Evolutionary conservation across 306 rosid species (phyloP).

Genomic region (Astragalus glycyphyllos): DNA sequence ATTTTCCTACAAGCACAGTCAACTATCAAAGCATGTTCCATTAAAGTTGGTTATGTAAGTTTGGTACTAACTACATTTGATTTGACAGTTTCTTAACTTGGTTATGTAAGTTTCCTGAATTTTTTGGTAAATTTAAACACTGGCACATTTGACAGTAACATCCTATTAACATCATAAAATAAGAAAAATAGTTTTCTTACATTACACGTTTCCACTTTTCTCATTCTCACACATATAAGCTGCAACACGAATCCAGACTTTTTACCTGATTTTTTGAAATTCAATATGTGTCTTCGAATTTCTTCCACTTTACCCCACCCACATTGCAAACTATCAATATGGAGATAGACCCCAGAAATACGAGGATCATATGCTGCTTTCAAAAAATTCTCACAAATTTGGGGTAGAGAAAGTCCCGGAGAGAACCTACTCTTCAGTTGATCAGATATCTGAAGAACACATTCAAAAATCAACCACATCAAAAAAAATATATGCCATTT

Average conservation of each 20-base stretch:
- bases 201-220: constrained; percentile 22
- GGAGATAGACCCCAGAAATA: constrained; percentile 82
- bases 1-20: constrained; percentile 67
- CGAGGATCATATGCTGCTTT: constrained; percentile 97
- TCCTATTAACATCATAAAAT: neutral
- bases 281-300: constrained; percentile 85
- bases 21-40: constrained; percentile 44
- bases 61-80: constrained; percentile 9
- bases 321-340: constrained; percentile 75
- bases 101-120: constrained; percentile 5
- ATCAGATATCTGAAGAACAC: constrained; percentile 72
- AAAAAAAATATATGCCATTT: neutral
- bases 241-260: constrained; percentile 11
- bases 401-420: constrained; percentile 84
- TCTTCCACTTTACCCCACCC: constrained; percentile 99
- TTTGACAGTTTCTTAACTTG: no score
- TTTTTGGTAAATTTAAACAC: constrained; percentile 16
- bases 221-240: constrained; percentile 14
- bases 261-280: constrained; percentile 89
- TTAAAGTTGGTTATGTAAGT: neutral
- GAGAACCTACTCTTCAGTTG: constrained; percentile 87
- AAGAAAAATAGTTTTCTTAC: constrained; percentile 13
- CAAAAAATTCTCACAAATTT: constrained; percentile 84
- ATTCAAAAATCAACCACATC: constrained; percentile 26
- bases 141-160: constrained; percentile 20